Evolutionary conservation across 116 monocot genomes (phyloP), one percentile per base, ranked within the genome.

Genomic region (Phalaenopsis hybrid): DNA sequence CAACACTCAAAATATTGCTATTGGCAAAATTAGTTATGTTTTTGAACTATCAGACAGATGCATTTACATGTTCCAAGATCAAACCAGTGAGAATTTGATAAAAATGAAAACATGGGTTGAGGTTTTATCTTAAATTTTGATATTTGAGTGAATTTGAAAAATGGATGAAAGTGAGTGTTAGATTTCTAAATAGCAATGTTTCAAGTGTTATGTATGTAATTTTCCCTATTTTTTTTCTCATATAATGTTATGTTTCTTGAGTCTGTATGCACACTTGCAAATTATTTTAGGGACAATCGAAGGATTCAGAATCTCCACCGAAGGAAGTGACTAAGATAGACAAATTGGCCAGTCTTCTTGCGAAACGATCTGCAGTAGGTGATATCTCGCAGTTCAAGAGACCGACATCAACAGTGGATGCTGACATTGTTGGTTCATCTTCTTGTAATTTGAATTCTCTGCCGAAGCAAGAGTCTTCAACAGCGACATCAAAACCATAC

Each of bases 381-480:
- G 90, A 87, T 68, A 43, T 81, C 76, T 57, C 87, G 34, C 87
- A 85, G 44, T 75, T 79, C 68, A 99, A 90, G 86, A 91, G 83
- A 79, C 89, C 92, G 83, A 80, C 93, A 45, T 92, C 99, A 46
- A 93, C 89, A 89, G 89, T 94, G 46, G 94, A 99, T 41, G 90
- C 92, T 79, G 99, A 99, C 80, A 90, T 92, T 82, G 83, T 86
- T 48, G 95, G 95, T 17, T 52, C 92, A 75, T 92, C 95, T 67
- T 89, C 87, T 5, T 72, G 88, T n/a, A 90, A 88, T 83, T 89
- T 89, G 11, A 90, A 90, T 48, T 90, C 95, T 84, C 76, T 89
- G 75, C 92, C 88, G 23, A 99, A 99, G 85, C 92, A 91, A 58
- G 95, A 95, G 70, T 79, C 87, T 69, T 95, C 95, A 78, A 92